Base-by-base conservation (phyloP, 352 stramenopile genomes). In the Globisporangium uncinulatum region DNA sequence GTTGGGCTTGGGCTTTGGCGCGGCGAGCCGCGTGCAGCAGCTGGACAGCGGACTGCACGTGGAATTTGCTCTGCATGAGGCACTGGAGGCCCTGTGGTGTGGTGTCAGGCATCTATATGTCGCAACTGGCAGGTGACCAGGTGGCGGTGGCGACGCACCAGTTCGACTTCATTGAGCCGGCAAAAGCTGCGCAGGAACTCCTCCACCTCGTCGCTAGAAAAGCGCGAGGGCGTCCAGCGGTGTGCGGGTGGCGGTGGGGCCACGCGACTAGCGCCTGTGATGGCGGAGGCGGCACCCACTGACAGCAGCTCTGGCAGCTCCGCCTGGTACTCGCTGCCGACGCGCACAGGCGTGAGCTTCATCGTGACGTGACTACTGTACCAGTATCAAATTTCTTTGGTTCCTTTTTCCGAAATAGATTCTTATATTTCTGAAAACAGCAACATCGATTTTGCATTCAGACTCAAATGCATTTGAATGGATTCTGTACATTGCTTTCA, bases 61-160 rank as follows among this genome's bases (percentile, higher is more conserved):
- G 59, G 46, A 81, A 89, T 14, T 76, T 62, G 31, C 68, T 70
- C n/a, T 81, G 74, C 61, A 76, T 74, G 19, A 91, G 70, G 53
- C 75, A 83, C 44, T 75, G 73, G 9, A 89, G 71, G 14, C 74
- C 81, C 81, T 91, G 42, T 47, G 20, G 43, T n/a, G 41, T 17
- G 8, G 31, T 31, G 24, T 29, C 24, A 29, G 24, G 24, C 24
- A 29, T 29, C 24, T 34, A 52, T 24, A 15, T 19, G 47, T 4
- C 24, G 47, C 47, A 17, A 11, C 45, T 37, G 5, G 31, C 17
- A n/a, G 42, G 11, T 14, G 3, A 56, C 57, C 51, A 41, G 19
- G 24, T 29, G 24, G 24, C 24, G 24, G 24, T 29, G 24, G 24
- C 9, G 3, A 57, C 43, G n/a, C 51, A 90, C 79, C 66, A 71